A percentile compares a stretch with the other conserved stretches of the same genome.
Conservation (phyloP, 768 basidiomycete species). For the Leccinum rimulosum region DNA sequence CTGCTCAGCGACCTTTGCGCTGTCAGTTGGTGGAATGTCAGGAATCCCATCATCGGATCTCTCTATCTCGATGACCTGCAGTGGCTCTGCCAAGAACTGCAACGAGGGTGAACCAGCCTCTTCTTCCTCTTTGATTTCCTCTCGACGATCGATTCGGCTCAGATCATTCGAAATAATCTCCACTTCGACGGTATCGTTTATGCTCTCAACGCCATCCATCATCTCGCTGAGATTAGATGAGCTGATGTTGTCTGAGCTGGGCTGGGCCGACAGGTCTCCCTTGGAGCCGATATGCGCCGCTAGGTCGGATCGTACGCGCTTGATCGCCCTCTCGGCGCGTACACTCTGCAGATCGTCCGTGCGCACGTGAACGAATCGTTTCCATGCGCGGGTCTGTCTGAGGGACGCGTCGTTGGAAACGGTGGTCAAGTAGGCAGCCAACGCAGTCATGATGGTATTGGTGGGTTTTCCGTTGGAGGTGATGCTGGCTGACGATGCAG, state of each 20-base stretch:
- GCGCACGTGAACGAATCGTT: constrained; percentile 80
- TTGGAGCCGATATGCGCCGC: constrained; percentile 61
- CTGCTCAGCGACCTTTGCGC: constrained; percentile 6
- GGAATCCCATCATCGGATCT: constrained; percentile 21
- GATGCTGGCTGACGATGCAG: constrained; percentile 26
- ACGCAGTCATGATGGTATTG: constrained; percentile 57
- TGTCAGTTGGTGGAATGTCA: constrained; percentile 12
- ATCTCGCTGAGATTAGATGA: constrained; percentile 34
- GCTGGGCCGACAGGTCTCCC: constrained; percentile 24
- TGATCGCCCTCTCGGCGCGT: constrained; percentile 83
- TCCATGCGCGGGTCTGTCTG: constrained; percentile 71
- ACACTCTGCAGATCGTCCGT: constrained; percentile 88
- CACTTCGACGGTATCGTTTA: constrained; percentile 24
- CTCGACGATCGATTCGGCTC: constrained; percentile 16
- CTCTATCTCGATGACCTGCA: constrained; percentile 21
- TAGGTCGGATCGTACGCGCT: constrained; percentile 81
- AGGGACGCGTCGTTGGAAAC: constrained; percentile 66
- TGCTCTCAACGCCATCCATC: constrained; percentile 31
- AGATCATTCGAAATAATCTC: constrained; percentile 19
- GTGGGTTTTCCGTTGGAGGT: constrained; percentile 25
- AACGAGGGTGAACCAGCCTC: not conserved
- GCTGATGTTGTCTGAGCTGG: constrained; percentile 25
- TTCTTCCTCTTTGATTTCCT: constrained; percentile 3
- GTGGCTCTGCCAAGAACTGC: constrained; percentile 6
- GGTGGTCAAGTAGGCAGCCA: constrained; percentile 79